Conservation (phyloP, 2,329 filamentous ascomycete genomes). For the Diaporthe amygdali region DNA sequence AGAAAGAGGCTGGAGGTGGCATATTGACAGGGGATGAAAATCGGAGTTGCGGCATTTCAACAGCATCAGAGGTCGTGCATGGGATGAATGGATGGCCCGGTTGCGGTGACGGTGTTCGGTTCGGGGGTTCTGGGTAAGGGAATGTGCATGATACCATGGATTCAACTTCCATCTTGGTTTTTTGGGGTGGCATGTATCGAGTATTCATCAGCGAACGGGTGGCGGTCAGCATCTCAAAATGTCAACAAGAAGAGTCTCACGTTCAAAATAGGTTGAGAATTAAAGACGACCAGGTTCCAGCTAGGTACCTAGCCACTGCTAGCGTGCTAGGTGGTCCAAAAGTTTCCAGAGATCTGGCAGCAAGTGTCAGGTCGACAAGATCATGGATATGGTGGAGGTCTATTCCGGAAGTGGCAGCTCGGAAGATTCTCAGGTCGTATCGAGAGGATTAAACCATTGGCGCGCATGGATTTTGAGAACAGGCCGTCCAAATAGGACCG, state of each 20-base stretch:
- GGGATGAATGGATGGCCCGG: slow-evolving; percentile 7
- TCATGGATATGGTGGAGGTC: background rate
- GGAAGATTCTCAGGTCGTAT: background rate
- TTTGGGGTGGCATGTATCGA: background rate
- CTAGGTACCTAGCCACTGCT: no score
- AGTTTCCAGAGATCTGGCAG: background rate
- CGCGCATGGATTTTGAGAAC: background rate
- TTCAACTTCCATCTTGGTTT: slow-evolving; percentile 26
- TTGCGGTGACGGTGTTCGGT: background rate
- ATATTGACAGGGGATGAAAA: background rate
- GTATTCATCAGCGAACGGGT: background rate
- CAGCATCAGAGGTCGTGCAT: slow-evolving; percentile 24
- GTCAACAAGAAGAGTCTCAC: background rate
- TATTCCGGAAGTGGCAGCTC: slow-evolving; percentile 13
- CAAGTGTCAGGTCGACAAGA: background rate
- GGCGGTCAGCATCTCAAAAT: background rate
- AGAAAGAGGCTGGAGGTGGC: background rate
- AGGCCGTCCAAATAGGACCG: background rate
- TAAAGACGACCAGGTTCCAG: no score
- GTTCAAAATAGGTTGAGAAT: background rate
- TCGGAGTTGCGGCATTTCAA: slow-evolving; percentile 21
- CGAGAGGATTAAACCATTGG: slow-evolving; percentile 1
- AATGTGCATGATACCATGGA: slow-evolving; percentile 22
- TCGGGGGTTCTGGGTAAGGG: background rate
- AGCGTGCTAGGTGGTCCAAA: no score